A percentile compares a stretch with the other conserved stretches of the same genome.
phyloP scores from a whole-genome alignment of 1,139 yeast species.

The Meyerozyma elateridarum region DNA sequence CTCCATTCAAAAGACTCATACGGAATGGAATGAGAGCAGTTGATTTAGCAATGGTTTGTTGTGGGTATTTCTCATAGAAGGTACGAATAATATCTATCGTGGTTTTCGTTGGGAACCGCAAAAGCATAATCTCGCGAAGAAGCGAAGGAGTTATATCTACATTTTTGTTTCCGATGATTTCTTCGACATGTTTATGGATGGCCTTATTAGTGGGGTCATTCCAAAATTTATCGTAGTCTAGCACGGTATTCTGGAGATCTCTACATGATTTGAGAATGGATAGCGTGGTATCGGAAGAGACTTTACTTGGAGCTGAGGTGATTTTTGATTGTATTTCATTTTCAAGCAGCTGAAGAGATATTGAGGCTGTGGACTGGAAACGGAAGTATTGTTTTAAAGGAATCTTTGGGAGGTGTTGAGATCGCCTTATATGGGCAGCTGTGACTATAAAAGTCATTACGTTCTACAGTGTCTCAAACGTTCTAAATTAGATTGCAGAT shows the following conservation, averaged over 20 bases:
- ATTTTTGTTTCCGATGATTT: slow-evolving; percentile 19
- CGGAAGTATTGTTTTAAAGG: too few species aligned
- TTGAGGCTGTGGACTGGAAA: slow-evolving; percentile 5
- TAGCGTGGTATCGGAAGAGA: slow-evolving; percentile 10
- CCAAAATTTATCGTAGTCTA: slow-evolving; percentile 22
- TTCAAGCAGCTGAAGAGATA: too few species aligned
- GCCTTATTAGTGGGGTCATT: slow-evolving; percentile 16
- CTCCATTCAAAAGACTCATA: slow-evolving; percentile 53
- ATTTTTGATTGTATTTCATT: too few species aligned
- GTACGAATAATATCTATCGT: slow-evolving; percentile 21
- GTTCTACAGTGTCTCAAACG: too few species aligned
- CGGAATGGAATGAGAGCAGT: slow-evolving; percentile 62
- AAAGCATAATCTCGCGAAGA: slow-evolving; percentile 26
- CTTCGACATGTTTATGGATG: slow-evolving; percentile 16
- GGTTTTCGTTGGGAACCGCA: slow-evolving; percentile 28
- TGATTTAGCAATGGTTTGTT: slow-evolving; percentile 31
- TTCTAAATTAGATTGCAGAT: too few species aligned
- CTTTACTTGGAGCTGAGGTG: not conserved
- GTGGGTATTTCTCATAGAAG: slow-evolving; percentile 34
- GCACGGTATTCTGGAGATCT: slow-evolving; percentile 15
- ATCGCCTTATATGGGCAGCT: too few species aligned
- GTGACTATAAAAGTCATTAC: too few species aligned
- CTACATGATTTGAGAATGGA: slow-evolving; percentile 21
- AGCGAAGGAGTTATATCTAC: slow-evolving; percentile 21
- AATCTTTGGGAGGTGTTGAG: too few species aligned